phyloP scores from a whole-genome alignment of 208 protist species.

The Crithidia acanthocephali region DNA sequence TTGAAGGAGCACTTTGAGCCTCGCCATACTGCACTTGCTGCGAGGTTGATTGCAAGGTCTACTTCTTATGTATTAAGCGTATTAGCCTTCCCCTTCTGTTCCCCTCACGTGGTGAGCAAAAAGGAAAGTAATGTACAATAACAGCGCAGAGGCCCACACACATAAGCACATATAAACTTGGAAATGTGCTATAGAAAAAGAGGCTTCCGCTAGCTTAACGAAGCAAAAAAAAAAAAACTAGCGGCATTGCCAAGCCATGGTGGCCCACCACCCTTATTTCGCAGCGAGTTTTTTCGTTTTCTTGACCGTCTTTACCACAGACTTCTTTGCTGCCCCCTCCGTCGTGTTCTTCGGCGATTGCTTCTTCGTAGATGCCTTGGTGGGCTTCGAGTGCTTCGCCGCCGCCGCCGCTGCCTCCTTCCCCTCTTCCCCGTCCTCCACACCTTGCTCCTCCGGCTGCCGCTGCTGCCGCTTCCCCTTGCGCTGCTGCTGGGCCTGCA shows the following conservation, averaged over 20 bases:
- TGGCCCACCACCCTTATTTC: no score
- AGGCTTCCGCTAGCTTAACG: no score
- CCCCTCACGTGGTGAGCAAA: not conserved
- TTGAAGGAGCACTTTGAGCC: no score
- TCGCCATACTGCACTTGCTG: no score
- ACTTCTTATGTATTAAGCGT: no score
- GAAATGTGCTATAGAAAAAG: no score
- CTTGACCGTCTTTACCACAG: not conserved
- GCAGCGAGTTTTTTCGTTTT: conserved; percentile 10
- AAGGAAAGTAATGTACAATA: conserved; percentile 1
- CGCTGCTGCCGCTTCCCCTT: conserved; percentile 14
- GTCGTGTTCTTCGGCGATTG: not conserved
- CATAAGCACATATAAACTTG: not conserved
- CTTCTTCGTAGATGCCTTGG: not conserved
- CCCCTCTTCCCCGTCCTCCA: not conserved
- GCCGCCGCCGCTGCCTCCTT: not conserved
- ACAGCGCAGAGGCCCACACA: not conserved
- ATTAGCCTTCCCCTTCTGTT: not conserved
- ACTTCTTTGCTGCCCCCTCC: conserved; percentile 7
- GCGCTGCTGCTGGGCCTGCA: conserved; percentile 36
- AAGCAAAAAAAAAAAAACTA: no score
- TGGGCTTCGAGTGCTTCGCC: not conserved
- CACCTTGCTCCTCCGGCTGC: not conserved
- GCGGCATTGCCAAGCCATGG: no score
- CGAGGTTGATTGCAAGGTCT: no score